Percentiles rank a stretch among this genome's conserved stretches.
These are phyloP conservation scores for Boletus speciosus DNA, from an alignment of 768 basidiomycete genomes.

Conservation along the genomic window DNA sequence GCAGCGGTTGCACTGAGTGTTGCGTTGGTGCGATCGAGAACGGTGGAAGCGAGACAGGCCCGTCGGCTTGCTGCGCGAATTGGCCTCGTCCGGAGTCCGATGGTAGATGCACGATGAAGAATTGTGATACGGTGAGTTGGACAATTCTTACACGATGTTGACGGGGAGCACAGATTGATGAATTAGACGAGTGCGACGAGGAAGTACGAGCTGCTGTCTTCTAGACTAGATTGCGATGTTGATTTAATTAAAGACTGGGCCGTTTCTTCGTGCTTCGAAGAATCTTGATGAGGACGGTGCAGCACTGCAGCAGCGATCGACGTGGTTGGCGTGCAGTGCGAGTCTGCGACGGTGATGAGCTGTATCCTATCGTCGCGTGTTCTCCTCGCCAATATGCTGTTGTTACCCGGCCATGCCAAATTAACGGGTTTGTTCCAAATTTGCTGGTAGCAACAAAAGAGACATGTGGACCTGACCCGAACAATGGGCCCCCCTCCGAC, in stretches of 20 bases:
- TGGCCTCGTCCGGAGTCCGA: conserved; percentile 51
- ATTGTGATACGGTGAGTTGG: conserved; percentile 3
- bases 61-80: conserved; percentile 84
- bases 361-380: background rate
- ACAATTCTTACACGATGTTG: background rate
- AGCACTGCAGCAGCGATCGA: background rate
- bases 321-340: background rate
- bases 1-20: conserved; percentile 61
- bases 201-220: background rate
- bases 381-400: background rate
- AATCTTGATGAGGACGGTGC: background rate
- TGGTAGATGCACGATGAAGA: conserved; percentile 10
- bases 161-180: background rate
- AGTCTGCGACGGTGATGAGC: conserved; percentile 11
- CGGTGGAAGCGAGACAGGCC: conserved; percentile 70
- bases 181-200: background rate
- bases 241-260: background rate
- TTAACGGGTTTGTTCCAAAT: conserved; percentile 7
- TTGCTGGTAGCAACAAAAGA: background rate
- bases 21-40: conserved; percentile 64
- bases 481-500: conserved; percentile 4
- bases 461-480: background rate
- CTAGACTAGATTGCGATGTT: background rate
- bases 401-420: background rate
- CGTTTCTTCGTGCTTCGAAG: background rate